Evolutionary conservation across 2,329 filamentous ascomycete species (phyloP).

Genomic region (Fusarium begoniae): DNA sequence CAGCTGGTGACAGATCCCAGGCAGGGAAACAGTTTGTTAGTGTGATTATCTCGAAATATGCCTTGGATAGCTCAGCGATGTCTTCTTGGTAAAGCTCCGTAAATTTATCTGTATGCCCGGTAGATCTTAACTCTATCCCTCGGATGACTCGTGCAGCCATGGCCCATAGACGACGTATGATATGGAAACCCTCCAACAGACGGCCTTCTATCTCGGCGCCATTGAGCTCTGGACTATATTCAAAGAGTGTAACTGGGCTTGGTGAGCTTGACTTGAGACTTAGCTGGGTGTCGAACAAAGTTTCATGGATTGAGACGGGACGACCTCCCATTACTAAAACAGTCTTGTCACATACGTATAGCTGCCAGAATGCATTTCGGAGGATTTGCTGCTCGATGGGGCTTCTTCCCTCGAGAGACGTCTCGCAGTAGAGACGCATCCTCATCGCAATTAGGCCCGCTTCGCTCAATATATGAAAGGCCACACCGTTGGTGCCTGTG

Average conservation of each 20-base stretch:
- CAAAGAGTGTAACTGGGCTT: neutral
- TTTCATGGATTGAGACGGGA: neutral
- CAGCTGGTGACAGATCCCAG: neutral
- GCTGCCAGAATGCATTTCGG: constrained; percentile 1
- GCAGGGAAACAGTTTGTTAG: neutral
- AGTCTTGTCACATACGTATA: constrained; percentile 4
- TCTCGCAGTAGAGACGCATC: neutral
- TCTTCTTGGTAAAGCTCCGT: neutral
- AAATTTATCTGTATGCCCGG: neutral
- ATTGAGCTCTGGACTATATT: neutral
- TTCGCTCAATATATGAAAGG: constrained; percentile 8
- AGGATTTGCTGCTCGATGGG: neutral
- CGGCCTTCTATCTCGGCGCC: neutral
- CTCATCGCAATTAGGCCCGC: neutral
- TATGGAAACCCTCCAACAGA: neutral
- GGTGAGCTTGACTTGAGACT: neutral
- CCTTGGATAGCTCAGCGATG: neutral
- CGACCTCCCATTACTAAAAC: neutral
- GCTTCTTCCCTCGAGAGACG: neutral
- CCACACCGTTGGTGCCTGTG: neutral
- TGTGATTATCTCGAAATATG: neutral
- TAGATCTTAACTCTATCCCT: neutral
- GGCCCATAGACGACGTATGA: neutral
- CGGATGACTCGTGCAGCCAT: neutral
- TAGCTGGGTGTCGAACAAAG: neutral